Evolutionary conservation across 768 basidiomycete genomes (phyloP).

Genomic region (Hygrophoropsis aurantiaca): DNA sequence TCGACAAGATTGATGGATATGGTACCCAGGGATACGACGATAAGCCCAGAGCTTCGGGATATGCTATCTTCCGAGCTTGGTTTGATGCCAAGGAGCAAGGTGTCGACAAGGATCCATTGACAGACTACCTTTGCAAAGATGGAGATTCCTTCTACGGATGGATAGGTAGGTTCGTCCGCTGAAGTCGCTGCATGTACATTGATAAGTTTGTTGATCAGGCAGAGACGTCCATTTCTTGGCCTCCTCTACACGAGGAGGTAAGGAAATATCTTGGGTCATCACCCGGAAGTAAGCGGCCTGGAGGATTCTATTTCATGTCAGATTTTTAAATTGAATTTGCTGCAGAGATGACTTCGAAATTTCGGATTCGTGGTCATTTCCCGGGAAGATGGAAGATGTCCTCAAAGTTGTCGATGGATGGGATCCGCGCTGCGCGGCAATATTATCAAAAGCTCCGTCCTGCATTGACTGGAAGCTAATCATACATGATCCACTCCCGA

Average conservation of each 20-base stretch:
- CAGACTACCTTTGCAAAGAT: slow-evolving; percentile 8
- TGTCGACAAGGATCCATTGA: slow-evolving; percentile 17
- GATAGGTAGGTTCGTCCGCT: slow-evolving; percentile 14
- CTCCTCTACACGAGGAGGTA: slow-evolving; percentile 13
- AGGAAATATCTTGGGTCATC: slow-evolving; percentile 18
- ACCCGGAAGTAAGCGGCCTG: slow-evolving; percentile 15
- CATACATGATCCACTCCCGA: slow-evolving; percentile 34
- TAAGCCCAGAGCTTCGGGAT: slow-evolving; percentile 17
- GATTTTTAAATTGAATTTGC: neutral
- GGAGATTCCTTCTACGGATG: slow-evolving; percentile 16
- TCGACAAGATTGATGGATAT: neutral
- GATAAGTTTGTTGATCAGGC: slow-evolving; percentile 1
- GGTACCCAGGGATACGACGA: slow-evolving; percentile 19
- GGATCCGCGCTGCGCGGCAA: slow-evolving; percentile 24
- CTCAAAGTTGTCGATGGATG: slow-evolving; percentile 20
- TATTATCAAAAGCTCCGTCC: slow-evolving; percentile 20
- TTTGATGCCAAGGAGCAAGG: slow-evolving; percentile 18
- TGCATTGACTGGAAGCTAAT: slow-evolving; percentile 40
- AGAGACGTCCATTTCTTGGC: slow-evolving; percentile 19
- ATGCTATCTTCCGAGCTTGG: slow-evolving; percentile 26
- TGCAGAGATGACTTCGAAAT: slow-evolving; percentile 20
- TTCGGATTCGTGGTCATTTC: slow-evolving; percentile 16
- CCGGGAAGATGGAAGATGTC: slow-evolving; percentile 22
- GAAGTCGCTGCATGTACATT: neutral
- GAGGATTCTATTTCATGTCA: too few relatives aligned